Conservation (phyloP, 1,284 basidiomycete species). For the Ceratobasidium sp. region DNA sequence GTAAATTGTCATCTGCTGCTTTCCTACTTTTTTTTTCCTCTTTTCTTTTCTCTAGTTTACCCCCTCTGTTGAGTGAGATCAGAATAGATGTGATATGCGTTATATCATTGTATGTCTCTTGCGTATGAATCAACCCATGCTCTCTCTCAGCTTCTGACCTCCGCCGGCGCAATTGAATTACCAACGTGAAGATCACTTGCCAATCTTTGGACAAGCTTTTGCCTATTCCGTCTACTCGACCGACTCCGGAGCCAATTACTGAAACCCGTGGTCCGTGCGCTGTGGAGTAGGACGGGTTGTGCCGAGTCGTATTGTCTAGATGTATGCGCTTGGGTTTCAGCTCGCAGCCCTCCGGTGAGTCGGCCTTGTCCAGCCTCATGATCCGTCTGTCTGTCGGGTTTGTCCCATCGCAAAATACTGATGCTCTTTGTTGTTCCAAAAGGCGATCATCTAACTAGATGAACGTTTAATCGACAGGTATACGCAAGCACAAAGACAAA, state of each 20-base stretch:
- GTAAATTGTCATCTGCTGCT: slow-evolving; percentile 38
- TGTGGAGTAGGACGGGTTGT: too few species aligned
- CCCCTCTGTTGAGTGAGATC: slow-evolving; percentile 30
- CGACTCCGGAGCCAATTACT: too few species aligned
- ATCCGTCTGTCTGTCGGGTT: background rate
- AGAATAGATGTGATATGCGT: slow-evolving; percentile 40
- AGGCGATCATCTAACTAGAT: background rate
- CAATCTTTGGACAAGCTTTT: too few species aligned
- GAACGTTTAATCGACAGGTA: background rate
- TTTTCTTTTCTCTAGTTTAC: slow-evolving; percentile 33
- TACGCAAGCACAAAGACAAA: background rate
- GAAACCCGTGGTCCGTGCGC: too few species aligned
- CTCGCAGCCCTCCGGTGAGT: background rate
- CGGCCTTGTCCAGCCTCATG: background rate
- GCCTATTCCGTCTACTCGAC: too few species aligned
- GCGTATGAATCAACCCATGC: background rate
- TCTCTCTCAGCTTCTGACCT: background rate
- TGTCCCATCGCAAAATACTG: too few species aligned
- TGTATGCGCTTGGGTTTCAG: background rate
- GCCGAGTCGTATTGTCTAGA: too few species aligned
- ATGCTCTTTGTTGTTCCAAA: background rate
- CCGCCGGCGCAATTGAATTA: background rate
- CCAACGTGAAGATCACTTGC: background rate
- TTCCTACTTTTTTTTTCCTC: slow-evolving; percentile 18
- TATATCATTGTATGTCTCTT: slow-evolving; percentile 6